Evolutionary conservation across 352 stramenopile species (phyloP).

Genomic region (Globisporangium spiculum): DNA sequence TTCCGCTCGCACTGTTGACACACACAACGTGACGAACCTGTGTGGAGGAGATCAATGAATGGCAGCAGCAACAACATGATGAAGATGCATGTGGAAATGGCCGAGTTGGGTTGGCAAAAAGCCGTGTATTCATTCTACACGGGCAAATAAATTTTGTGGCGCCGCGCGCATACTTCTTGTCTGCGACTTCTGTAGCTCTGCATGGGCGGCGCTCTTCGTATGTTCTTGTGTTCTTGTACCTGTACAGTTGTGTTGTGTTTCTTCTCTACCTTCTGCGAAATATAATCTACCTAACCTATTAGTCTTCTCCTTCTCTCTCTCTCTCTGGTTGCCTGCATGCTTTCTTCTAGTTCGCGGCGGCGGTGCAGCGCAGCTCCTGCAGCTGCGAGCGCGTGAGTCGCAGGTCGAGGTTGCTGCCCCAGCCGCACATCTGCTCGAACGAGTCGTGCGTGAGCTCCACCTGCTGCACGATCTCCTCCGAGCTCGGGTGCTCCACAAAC

Average conservation of each 20-base stretch:
- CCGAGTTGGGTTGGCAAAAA: constrained; percentile 9
- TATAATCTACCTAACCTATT: constrained; percentile 19
- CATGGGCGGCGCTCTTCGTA: background rate
- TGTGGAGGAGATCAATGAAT: background rate
- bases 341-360: constrained; percentile 16
- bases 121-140: constrained; percentile 28
- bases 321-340: background rate
- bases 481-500: constrained; percentile 78
- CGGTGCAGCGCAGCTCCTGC: constrained; percentile 55
- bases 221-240: constrained; percentile 9
- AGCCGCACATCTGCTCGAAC: constrained; percentile 86
- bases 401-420: constrained; percentile 68
- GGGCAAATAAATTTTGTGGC: constrained; percentile 12
- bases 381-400: constrained; percentile 74
- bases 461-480: constrained; percentile 81
- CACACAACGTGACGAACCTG: background rate
- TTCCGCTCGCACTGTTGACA: background rate
- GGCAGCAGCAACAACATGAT: background rate
- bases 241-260: constrained; percentile 18
- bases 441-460: constrained; percentile 80
- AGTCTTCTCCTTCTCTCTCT: constrained; percentile 6
- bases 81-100: background rate
- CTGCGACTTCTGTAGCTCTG: background rate
- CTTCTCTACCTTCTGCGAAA: background rate
- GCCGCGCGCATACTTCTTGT: background rate